Evolutionary conservation across 2,329 filamentous ascomycete genomes (phyloP).

Genomic region (Plectosphaerella sp.): DNA sequence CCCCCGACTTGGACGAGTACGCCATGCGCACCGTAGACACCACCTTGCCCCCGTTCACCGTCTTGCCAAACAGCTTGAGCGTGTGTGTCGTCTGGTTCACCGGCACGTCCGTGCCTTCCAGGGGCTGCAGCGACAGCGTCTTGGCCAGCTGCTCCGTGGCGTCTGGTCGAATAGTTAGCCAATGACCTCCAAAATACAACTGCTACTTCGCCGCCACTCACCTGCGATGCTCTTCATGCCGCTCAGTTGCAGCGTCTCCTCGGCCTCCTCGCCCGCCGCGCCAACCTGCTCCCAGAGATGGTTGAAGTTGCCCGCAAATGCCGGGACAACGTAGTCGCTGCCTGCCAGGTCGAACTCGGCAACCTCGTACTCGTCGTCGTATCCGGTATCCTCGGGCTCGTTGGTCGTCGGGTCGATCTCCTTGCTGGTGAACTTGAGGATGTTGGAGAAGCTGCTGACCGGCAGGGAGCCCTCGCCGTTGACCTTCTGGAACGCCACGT

Average conservation of each 20-base stretch:
- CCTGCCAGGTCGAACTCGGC: constrained; percentile 88
- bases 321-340: constrained; percentile 89
- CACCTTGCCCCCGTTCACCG: constrained; percentile 82
- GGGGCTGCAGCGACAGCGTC: constrained; percentile 81
- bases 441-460: constrained; percentile 79
- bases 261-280: constrained; percentile 81
- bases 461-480: constrained; percentile 74
- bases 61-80: constrained; percentile 94
- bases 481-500: constrained; percentile 87
- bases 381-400: constrained; percentile 86
- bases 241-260: constrained; percentile 84
- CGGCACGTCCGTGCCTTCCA: constrained; percentile 90
- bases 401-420: constrained; percentile 94
- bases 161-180: constrained; percentile 48
- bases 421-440: constrained; percentile 95
- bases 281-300: constrained; percentile 94
- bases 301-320: constrained; percentile 91
- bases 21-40: constrained; percentile 89
- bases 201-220: constrained; percentile 39
- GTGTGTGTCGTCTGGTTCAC: constrained; percentile 87
- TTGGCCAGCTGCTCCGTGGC: constrained; percentile 88
- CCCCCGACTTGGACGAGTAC: constrained; percentile 84
- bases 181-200: neutral
- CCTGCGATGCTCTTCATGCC: constrained; percentile 89
- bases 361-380: constrained; percentile 97